phyloP scores from a whole-genome alignment of 257 asterid species.

The Sherardia arvensis region DNA sequence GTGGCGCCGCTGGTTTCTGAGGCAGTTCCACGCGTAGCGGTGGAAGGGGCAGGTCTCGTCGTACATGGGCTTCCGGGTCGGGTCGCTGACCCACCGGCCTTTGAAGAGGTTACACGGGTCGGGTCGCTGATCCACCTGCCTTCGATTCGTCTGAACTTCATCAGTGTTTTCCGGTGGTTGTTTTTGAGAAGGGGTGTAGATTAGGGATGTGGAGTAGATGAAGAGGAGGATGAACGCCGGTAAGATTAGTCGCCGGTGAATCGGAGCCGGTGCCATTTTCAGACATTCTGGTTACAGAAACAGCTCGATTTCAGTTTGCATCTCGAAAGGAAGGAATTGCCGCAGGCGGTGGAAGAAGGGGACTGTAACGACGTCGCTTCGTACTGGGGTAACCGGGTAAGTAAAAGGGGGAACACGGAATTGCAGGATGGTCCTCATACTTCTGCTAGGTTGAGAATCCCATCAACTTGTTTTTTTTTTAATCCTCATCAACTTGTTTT shows the following conservation, averaged over 20 bases:
- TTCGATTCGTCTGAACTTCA: slow-evolving; percentile 21
- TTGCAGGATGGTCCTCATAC: not conserved
- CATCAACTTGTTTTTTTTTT: too few relatives aligned
- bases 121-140: slow-evolving; percentile 56
- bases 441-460: not conserved
- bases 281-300: not conserved
- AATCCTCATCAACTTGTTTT: too few relatives aligned
- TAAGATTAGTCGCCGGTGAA: slow-evolving; percentile 40
- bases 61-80: slow-evolving; percentile 58
- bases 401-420: not conserved
- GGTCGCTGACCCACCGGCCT: slow-evolving; percentile 70
- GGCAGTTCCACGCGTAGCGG: slow-evolving; percentile 88
- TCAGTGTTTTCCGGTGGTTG: slow-evolving; percentile 7
- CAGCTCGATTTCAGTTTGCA: not conserved
- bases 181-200: slow-evolving; percentile 21
- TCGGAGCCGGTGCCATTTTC: slow-evolving; percentile 24
- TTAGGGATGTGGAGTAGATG: slow-evolving; percentile 58
- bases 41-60: slow-evolving; percentile 86
- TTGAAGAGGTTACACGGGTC: slow-evolving; percentile 55
- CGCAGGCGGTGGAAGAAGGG: not conserved
- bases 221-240: slow-evolving; percentile 50
- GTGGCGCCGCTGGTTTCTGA: slow-evolving; percentile 53
- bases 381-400: not conserved
- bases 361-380: not conserved
- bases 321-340: not conserved